A percentile compares a stretch with the other conserved stretches of the same genome.
These are phyloP conservation scores for Didymella keratinophila DNA, from an alignment of 2,329 filamentous ascomycete species.

Conservation along the genomic window DNA sequence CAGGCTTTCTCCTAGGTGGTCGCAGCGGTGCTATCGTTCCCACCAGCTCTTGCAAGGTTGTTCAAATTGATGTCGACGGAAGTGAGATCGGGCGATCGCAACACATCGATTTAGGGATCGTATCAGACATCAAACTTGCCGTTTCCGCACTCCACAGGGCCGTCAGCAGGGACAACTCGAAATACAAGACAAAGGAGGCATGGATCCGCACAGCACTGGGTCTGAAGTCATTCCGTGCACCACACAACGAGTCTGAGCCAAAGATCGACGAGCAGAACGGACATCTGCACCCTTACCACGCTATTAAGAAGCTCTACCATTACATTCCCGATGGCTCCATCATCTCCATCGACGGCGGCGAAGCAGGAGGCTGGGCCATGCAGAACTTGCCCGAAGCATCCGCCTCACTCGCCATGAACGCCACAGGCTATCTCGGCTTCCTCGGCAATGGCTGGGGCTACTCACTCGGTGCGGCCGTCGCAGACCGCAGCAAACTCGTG, in stretches of 20 bases:
- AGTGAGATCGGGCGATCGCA: conserved; percentile 54
- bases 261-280: conserved; percentile 36
- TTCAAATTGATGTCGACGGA: conserved; percentile 56
- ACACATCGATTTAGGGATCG: conserved; percentile 53
- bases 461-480: conserved; percentile 54
- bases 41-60: conserved; percentile 46
- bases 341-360: conserved; percentile 54
- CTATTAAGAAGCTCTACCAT: conserved; percentile 49
- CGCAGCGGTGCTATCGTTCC: conserved; percentile 52
- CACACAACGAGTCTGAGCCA: conserved; percentile 36
- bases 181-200: conserved; percentile 28
- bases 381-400: conserved; percentile 39
- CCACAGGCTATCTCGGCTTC: conserved; percentile 55
- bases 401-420: conserved; percentile 35
- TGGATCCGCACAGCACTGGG: conserved; percentile 40
- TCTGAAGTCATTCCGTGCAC: conserved; percentile 30
- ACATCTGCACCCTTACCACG: conserved; percentile 55
- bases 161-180: conserved; percentile 15
- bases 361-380: conserved; percentile 49
- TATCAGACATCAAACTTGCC: conserved; percentile 51
- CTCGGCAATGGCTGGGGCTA: conserved; percentile 59
- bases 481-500: conserved; percentile 49
- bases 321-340: conserved; percentile 48
- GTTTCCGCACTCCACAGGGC: conserved; percentile 37
- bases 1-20: conserved; percentile 53